Evolutionary conservation across 2,329 filamentous ascomycete genomes (phyloP), one percentile per base, ranked within the genome.

Genomic region (Scedosporium boydii): DNA sequence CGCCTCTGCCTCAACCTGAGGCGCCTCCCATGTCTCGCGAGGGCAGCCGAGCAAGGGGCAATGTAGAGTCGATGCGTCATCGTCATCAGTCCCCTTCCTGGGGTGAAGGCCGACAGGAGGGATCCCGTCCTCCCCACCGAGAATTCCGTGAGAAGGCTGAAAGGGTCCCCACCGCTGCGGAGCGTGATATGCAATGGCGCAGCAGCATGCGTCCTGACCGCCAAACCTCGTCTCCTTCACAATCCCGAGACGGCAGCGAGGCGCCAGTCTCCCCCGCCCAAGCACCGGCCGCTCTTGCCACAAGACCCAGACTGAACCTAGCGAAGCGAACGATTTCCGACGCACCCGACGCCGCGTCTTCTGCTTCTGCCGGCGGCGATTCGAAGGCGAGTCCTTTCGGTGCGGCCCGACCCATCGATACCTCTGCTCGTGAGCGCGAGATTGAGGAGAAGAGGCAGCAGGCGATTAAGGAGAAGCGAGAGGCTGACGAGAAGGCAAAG

Each of bases 141-240:
- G 89, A 93, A 69, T 85, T 87, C 65, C 84, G 87, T 12, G 82
- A 82, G 60, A 76, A 77, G 62, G 74, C 79, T 16, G 88, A 91
- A 72, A 85, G 90, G 68, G 82, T 82, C 59, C 90, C 89, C 23
- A 98, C 90, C 63, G 95, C 95, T 48, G 90, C 95, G 59, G 95
- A 99, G 64, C 85, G 90, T 71, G 95, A 98, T 73, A 96, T 87
- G 77, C 87, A 96, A 76, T 99, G 95, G 95, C 89, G 95, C 69
- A 82, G 83, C 67, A 90, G 84, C 75, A 98, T 98, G 93, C 89
- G 87, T 68, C 91, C 93, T n/a, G 93, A 96, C 69, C 76, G 82
- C 42, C 73, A 81, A 3, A 77, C 76, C 58, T 85, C 85, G 73
- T 86, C 88, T 12, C 82, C 87, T 23, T 83, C 82, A 46, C 81